Conservation (phyloP, 2,329 filamentous ascomycete species). For the Pestalotiopsis sp. region DNA sequence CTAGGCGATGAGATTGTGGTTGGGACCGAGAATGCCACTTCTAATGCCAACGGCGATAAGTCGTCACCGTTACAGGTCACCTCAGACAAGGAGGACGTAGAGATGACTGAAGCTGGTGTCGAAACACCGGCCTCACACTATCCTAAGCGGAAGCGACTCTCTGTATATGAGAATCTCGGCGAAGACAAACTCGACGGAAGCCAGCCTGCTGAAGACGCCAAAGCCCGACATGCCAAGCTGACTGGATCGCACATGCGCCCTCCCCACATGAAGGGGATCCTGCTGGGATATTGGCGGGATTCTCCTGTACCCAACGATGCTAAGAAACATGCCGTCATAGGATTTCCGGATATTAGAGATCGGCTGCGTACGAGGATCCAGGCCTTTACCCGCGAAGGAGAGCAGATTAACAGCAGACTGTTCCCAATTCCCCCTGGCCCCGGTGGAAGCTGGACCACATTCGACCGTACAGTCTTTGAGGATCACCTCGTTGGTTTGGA, state of each 20-base stretch:
- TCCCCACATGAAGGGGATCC: conserved; percentile 44
- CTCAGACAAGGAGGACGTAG: conserved; percentile 44
- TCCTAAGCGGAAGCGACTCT: conserved; percentile 58
- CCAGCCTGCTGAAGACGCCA: conserved; percentile 27
- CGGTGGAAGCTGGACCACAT: conserved; percentile 66
- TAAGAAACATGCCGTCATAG: conserved; percentile 60
- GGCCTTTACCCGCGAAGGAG: conserved; percentile 47
- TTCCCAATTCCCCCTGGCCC: conserved; percentile 55
- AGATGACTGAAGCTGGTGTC: conserved; percentile 44
- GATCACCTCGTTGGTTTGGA: conserved; percentile 57
- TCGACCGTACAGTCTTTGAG: conserved; percentile 61
- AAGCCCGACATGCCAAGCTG: conserved; percentile 26
- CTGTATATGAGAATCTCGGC: conserved; percentile 49
- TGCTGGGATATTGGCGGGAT: conserved; percentile 63
- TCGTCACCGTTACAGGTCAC: conserved; percentile 33
- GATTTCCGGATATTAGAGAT: conserved; percentile 64
- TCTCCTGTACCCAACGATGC: conserved; percentile 50
- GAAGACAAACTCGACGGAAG: conserved; percentile 48
- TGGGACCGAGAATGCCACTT: conserved; percentile 28
- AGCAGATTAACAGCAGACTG: conserved; percentile 45
- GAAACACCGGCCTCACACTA: conserved; percentile 40
- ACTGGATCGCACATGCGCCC: conserved; percentile 21
- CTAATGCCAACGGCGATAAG: conserved; percentile 39
- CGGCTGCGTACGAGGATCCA: conserved; percentile 62
- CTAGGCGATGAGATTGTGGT: conserved; percentile 57